These are phyloP conservation scores for Exophiala sp. DNA, from an alignment of 2,329 filamentous ascomycete genomes.

Conservation along the genomic window DNA sequence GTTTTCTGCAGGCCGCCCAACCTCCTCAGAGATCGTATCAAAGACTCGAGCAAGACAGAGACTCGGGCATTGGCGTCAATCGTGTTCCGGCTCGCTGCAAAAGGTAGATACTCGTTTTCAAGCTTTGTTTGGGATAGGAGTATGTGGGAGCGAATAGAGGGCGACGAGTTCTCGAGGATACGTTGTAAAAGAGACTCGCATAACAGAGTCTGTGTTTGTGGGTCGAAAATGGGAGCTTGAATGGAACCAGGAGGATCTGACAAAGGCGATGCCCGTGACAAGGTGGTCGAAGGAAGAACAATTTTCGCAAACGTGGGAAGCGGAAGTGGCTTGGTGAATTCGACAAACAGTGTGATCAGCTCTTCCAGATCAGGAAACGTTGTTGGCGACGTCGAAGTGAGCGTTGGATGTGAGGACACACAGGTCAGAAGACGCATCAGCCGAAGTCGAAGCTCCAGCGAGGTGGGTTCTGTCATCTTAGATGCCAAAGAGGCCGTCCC, in stretches of 20 bases:
- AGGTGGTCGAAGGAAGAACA: constrained; percentile 37
- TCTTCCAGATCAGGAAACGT: constrained; percentile 37
- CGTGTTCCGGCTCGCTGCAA: constrained; percentile 55
- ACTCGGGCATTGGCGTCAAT: constrained; percentile 67
- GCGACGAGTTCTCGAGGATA: constrained; percentile 43
- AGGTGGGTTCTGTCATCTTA: constrained; percentile 36
- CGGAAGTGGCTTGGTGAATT: constrained; percentile 43
- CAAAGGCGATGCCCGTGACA: constrained; percentile 11
- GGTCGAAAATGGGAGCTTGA: constrained; percentile 12
- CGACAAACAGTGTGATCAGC: constrained; percentile 41
- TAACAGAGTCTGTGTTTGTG: constrained; percentile 41
- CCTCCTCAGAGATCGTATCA: constrained; percentile 51
- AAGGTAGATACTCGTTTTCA: constrained; percentile 58
- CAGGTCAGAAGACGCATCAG: constrained; percentile 40
- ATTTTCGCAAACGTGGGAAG: constrained; percentile 44
- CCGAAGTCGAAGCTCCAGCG: constrained; percentile 42
- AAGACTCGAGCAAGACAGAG: constrained; percentile 60
- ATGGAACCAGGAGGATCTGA: not conserved
- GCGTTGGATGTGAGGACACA: constrained; percentile 35
- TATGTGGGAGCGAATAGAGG: constrained; percentile 34
- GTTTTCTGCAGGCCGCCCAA: constrained; percentile 33
- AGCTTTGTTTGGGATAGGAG: constrained; percentile 48
- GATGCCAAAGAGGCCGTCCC: constrained; percentile 6
- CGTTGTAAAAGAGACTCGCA: constrained; percentile 51
- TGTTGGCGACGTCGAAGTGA: constrained; percentile 19